These are phyloP conservation scores for Postia placenta DNA, from an alignment of 768 basidiomycete genomes.

Conservation along the genomic window DNA sequence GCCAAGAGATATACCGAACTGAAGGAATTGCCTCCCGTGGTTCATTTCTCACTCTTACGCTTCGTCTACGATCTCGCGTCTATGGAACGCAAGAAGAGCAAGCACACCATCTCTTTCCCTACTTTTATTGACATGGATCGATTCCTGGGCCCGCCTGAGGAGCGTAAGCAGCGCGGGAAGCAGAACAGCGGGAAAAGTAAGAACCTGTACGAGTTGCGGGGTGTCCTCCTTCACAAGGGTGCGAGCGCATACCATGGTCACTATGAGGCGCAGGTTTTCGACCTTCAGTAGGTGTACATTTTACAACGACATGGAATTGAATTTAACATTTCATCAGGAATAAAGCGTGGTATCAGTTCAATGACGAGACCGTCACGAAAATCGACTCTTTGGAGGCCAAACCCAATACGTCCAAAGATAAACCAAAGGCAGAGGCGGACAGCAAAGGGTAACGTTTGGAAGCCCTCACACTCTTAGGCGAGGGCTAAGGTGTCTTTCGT, in stretches of 20 bases:
- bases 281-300: conserved; percentile 45
- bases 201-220: conserved; percentile 72
- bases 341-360: conserved; percentile 84
- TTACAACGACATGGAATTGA: background rate
- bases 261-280: conserved; percentile 82
- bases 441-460: conserved; percentile 26
- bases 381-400: conserved; percentile 51
- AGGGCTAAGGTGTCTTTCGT: too few species aligned
- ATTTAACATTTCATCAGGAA: conserved; percentile 27
- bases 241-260: conserved; percentile 89
- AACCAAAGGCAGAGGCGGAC: conserved; percentile 17
- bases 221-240: conserved; percentile 86
- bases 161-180: conserved; percentile 1
- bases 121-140: conserved; percentile 62
- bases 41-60: conserved; percentile 90
- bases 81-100: conserved; percentile 83
- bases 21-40: conserved; percentile 70
- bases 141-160: conserved; percentile 39
- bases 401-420: conserved; percentile 23
- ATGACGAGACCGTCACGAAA: conserved; percentile 79
- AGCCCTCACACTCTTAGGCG: too few species aligned
- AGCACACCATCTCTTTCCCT: conserved; percentile 77
- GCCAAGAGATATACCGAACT: conserved; percentile 76
- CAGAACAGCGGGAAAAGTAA: conserved; percentile 6
- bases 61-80: conserved; percentile 81